Evolutionary conservation across 1,139 yeast genomes (phyloP), one percentile per base, ranked within the genome.

Genomic region (Yamadazyma spencermartinsiae): DNA sequence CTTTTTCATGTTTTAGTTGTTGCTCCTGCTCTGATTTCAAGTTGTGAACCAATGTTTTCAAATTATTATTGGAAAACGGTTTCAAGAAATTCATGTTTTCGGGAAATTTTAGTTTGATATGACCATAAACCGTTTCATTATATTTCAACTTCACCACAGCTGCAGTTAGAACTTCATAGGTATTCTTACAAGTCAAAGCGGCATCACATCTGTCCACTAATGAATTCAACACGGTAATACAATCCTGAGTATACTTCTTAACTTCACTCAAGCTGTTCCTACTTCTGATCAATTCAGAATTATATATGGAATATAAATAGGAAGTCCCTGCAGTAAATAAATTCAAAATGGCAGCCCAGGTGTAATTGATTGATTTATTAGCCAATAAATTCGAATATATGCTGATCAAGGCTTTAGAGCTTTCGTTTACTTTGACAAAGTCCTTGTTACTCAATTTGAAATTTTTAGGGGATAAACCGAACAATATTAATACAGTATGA

Each of bases 291-390:
- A 72, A 75, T 16, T 70, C 72, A 25, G 86, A 79, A 55, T 84
- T 85, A 55, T 85, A 87, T 11, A 87, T 69, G 1, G 90, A 76
- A 55, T 85, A 88, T 32, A 88, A 67, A 51, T 81, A 87, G 2
- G 95, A 84, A 15, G 92, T 84, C 1, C 95, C 95, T 0, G 96
- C 92, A 84, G 86, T 83, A 55, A 87, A 87, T 39, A 87, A 65
- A 57, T 87, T 88, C 57, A 88, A 95, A 2, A 88, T 92, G 0
- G 95, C 95, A 1, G 90, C 92, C 96, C 96, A 89, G 0, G 96
- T 87, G 60, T 86, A 89, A 57, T 88, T 88, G 44, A 88, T 74
- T 34, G 78, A 70, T 49, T 77, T 78, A 24, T 72, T 72, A 15
- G 65, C 60, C 47, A 76, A 76, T 31, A 88, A 63, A 36, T 74